Evolutionary conservation across 169 alveolate genomes (phyloP).

Genomic region (Cryptosporidium muris): DNA sequence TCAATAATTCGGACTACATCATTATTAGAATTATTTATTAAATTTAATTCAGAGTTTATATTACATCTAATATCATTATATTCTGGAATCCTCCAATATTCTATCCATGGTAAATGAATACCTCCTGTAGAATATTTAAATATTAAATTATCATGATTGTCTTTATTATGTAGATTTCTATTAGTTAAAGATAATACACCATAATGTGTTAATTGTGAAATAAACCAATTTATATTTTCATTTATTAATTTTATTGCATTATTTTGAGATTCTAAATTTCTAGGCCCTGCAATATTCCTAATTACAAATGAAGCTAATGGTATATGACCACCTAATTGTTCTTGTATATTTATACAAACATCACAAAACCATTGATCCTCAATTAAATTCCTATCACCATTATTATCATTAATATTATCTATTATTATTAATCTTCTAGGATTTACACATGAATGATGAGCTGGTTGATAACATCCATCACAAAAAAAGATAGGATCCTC

Average conservation of each 20-base stretch:
- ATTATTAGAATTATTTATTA: not conserved
- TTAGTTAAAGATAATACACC: conserved; percentile 32
- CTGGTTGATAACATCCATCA: conserved; percentile 69
- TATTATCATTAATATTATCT: conserved; percentile 17
- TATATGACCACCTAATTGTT: conserved; percentile 25
- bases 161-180: not conserved
- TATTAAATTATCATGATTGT: conserved; percentile 5
- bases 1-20: conserved; percentile 1
- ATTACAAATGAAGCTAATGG: conserved; percentile 16
- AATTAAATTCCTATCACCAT: conserved; percentile 1
- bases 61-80: not conserved
- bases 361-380: conserved; percentile 52
- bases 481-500: conserved; percentile 67
- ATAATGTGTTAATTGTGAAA: conserved; percentile 24
- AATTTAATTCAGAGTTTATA: not conserved
- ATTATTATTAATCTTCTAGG: conserved; percentile 19
- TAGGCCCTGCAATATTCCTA: conserved; percentile 52
- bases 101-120: conserved; percentile 42
- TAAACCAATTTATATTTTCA: conserved; percentile 18
- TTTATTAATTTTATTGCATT: not conserved
- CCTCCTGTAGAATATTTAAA: not conserved
- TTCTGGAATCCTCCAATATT: conserved; percentile 40
- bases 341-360: conserved; percentile 30
- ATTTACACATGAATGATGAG: conserved; percentile 69
- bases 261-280: conserved; percentile 2